phyloP scores from a whole-genome alignment of 148 eudicot genomes.

The Spergularia bocconei region DNA sequence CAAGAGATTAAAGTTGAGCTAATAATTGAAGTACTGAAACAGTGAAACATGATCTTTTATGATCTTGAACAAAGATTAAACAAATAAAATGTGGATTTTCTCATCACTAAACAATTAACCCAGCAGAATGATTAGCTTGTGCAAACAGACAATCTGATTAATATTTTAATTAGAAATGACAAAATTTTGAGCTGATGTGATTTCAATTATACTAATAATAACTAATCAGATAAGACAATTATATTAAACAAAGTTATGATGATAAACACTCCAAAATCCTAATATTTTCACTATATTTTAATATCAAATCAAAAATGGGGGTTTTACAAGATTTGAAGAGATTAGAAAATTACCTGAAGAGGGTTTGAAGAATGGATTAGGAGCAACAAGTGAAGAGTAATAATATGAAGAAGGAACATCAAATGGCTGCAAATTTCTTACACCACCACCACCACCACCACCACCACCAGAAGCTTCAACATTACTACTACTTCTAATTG shows the following conservation, averaged over 20 bases:
- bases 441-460: conserved; percentile 15
- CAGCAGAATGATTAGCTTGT: conserved; percentile 2
- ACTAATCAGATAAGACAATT: background rate
- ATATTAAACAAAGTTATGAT: background rate
- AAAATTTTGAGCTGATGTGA: background rate
- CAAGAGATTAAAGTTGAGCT: too few species aligned
- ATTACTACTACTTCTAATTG: background rate
- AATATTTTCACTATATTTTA: background rate
- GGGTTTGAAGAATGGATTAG: conserved; percentile 36
- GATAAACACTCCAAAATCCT: conserved; percentile 5
- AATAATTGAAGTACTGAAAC: too few species aligned
- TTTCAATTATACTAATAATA: background rate
- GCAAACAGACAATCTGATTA: background rate
- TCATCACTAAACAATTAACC: background rate
- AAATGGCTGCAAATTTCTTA: conserved; percentile 40
- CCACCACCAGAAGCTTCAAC: conserved; percentile 5
- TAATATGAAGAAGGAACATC: conserved; percentile 33
- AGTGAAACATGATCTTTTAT: too few species aligned
- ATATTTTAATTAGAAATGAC: conserved; percentile 7
- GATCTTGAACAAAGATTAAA: too few species aligned
- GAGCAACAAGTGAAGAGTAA: background rate
- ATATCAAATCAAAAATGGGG: background rate
- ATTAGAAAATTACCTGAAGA: conserved; percentile 34
- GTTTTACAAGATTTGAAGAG: background rate
- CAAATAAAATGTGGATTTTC: background rate